Percentiles rank a stretch among this genome's conserved stretches.
phyloP scores from a whole-genome alignment of 495 filamentous ascomycete species.

The Jackrogersella multiformis region DNA sequence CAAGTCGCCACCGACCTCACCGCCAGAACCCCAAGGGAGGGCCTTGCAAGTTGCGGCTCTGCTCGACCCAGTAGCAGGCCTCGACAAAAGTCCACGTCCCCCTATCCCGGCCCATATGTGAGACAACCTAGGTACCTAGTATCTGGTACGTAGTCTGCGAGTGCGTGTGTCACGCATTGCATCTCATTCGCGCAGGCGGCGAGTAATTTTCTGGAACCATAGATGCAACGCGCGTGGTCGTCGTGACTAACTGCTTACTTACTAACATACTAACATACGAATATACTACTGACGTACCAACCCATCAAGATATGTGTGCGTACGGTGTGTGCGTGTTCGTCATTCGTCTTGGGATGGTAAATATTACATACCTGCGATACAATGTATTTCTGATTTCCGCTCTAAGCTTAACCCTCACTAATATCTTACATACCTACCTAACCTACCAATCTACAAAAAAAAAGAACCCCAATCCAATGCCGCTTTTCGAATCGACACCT shows the following conservation, averaged over 20 bases:
- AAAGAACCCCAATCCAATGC: no score
- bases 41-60: neutral
- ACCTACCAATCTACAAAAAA: no score
- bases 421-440: no score
- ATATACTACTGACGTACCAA: no score
- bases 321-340: no score
- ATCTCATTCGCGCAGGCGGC: neutral
- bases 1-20: neutral
- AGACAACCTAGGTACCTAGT: no score
- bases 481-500: no score
- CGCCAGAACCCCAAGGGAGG: neutral
- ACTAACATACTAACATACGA: no score
- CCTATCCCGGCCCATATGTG: no score
- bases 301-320: no score
- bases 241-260: neutral
- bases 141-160: neutral
- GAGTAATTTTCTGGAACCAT: neutral
- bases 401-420: neutral
- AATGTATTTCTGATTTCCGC: neutral
- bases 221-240: neutral
- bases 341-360: no score
- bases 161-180: constrained; percentile 5
- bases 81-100: neutral
- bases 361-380: no score
- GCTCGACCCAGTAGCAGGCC: neutral